Percentiles rank a stretch among this genome's conserved stretches.
These are phyloP conservation scores for Saccharomycopsis sp. DNA, from an alignment of 805 yeast species.

Conservation along the genomic window DNA sequence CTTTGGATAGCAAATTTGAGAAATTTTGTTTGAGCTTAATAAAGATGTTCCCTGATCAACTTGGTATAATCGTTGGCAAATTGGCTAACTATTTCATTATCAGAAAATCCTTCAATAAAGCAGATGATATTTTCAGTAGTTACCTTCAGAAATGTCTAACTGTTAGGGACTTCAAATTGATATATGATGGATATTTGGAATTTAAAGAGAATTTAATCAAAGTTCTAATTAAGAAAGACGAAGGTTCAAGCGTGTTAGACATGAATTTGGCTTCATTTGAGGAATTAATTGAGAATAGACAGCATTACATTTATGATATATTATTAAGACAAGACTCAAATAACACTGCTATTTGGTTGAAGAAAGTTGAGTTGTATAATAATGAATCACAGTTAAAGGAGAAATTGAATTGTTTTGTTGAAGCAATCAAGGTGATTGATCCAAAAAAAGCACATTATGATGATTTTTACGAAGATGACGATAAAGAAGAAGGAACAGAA, in stretches of 20 bases:
- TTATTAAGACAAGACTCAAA: constrained; percentile 54
- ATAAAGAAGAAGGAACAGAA: not conserved
- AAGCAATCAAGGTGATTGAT: constrained; percentile 60
- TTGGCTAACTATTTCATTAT: constrained; percentile 43
- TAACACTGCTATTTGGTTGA: constrained; percentile 62
- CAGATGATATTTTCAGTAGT: constrained; percentile 39
- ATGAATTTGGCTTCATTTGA: constrained; percentile 44
- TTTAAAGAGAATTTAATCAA: constrained; percentile 43
- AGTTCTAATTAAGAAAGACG: constrained; percentile 10
- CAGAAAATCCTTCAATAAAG: constrained; percentile 31
- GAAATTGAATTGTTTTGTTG: constrained; percentile 50
- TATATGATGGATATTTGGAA: constrained; percentile 58
- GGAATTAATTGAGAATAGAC: constrained; percentile 47
- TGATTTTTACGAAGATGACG: constrained; percentile 10
- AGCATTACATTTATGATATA: constrained; percentile 58
- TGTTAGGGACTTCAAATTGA: constrained; percentile 51
- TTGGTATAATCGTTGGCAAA: constrained; percentile 40
- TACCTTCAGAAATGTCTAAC: constrained; percentile 43
- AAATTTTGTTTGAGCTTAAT: constrained; percentile 32
- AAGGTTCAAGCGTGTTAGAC: constrained; percentile 31
- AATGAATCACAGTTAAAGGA: constrained; percentile 32
- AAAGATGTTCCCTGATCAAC: constrained; percentile 51
- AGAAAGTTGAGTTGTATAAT: constrained; percentile 44
- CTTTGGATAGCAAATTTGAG: constrained; percentile 27
- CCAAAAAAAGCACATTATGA: constrained; percentile 42